A percentile compares a stretch with the other conserved stretches of the same genome.
These are phyloP conservation scores for Chaetomiaceae sp. DNA, from an alignment of 2,329 filamentous ascomycete genomes.

Conservation along the genomic window DNA sequence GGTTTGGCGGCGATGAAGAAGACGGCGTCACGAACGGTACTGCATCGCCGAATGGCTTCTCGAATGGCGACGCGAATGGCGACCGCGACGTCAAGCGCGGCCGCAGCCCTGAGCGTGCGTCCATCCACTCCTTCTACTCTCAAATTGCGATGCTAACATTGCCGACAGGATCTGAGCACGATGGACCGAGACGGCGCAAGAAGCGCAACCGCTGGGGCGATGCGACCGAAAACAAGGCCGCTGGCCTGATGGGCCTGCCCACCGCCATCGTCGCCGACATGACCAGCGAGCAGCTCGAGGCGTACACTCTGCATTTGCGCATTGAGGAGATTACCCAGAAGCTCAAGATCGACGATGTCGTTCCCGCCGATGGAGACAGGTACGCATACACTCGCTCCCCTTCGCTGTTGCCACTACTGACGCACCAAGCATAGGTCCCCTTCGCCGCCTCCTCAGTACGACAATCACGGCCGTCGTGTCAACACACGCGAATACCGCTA, in stretches of 20 bases:
- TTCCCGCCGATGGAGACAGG: conserved; percentile 94
- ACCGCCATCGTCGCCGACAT: conserved; percentile 96
- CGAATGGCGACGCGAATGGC: conserved; percentile 24
- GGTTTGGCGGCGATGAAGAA: conserved; percentile 61
- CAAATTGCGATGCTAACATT: conserved; percentile 19
- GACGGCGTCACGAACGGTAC: conserved; percentile 14
- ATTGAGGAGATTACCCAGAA: conserved; percentile 99
- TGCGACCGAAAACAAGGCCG: conserved; percentile 95
- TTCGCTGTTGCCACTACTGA: conserved; percentile 16
- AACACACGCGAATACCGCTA: conserved; percentile 99
- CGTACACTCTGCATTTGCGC: conserved; percentile 90
- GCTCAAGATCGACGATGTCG: conserved; percentile 97
- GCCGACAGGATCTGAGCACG: conserved; percentile 49
- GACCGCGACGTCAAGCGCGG: conserved; percentile 71
- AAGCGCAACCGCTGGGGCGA: conserved; percentile 99
- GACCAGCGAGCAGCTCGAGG: conserved; percentile 97
- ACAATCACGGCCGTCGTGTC: conserved; percentile 98
- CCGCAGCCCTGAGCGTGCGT: conserved; percentile 79
- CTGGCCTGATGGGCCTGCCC: conserved; percentile 92
- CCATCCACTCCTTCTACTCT: not conserved
- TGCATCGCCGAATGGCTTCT: conserved; percentile 18
- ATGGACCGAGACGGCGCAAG: conserved; percentile 86
- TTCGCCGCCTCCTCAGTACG: conserved; percentile 93
- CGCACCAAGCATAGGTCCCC: conserved; percentile 64
- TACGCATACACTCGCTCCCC: conserved; percentile 44